Evolutionary conservation across 1,284 basidiomycete species (phyloP).

Genomic region (Malassezia dermatis): DNA sequence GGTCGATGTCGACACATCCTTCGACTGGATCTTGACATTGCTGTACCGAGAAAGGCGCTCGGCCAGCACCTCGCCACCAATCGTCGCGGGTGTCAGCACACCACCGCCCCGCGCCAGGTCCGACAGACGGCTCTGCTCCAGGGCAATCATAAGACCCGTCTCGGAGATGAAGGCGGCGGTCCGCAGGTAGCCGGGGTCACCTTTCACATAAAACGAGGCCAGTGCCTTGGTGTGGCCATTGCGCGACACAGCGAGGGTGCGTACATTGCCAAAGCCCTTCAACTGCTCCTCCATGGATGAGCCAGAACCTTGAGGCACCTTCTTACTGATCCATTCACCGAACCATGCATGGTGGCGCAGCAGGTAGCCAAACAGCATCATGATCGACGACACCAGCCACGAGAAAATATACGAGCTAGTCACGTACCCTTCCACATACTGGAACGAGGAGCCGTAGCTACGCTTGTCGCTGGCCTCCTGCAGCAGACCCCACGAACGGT

Average conservation of each 20-base stretch:
- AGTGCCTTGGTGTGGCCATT: slow-evolving; percentile 52
- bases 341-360: neutral
- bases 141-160: slow-evolving; percentile 60
- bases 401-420: slow-evolving; percentile 37
- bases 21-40: slow-evolving; percentile 52
- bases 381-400: slow-evolving; percentile 5
- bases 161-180: slow-evolving; percentile 65
- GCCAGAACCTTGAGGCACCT: slow-evolving; percentile 11
- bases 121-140: slow-evolving; percentile 54
- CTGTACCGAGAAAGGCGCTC: slow-evolving; percentile 57
- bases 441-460: slow-evolving; percentile 53
- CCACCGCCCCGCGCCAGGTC: slow-evolving; percentile 59
- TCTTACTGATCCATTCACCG: neutral
- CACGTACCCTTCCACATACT: slow-evolving; percentile 62
- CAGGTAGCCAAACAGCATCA: slow-evolving; percentile 6
- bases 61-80: slow-evolving; percentile 63
- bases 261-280: slow-evolving; percentile 11
- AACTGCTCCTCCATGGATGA: slow-evolving; percentile 11
- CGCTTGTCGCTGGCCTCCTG: slow-evolving; percentile 47
- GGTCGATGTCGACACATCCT: slow-evolving; percentile 3
- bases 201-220: slow-evolving; percentile 58
- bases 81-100: slow-evolving; percentile 65
- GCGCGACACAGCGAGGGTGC: slow-evolving; percentile 50
- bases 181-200: slow-evolving; percentile 69
- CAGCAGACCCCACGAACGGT: slow-evolving; percentile 66